Evolutionary conservation across 352 stramenopile species (phyloP).

Genomic region (Pythium folliculosum): DNA sequence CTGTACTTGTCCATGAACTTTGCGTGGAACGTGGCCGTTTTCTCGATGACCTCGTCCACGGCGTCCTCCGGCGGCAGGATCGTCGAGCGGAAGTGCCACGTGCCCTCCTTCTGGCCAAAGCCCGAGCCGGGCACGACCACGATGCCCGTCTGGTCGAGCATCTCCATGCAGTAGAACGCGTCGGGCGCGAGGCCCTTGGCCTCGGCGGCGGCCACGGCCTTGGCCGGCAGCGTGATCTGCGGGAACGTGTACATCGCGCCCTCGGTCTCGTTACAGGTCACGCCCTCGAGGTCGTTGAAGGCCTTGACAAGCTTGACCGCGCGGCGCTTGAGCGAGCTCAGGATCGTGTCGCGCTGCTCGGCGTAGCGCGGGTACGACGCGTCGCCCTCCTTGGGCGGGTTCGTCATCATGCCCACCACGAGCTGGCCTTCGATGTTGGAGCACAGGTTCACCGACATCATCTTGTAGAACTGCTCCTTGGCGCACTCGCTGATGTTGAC

Average conservation of each 20-base stretch:
- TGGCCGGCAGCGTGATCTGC: conserved; percentile 88
- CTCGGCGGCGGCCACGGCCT: conserved; percentile 84
- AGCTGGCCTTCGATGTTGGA: conserved; percentile 97
- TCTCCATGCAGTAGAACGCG: conserved; percentile 96
- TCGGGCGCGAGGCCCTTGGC: conserved; percentile 87
- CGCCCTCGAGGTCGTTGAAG: conserved; percentile 95
- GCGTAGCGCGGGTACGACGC: conserved; percentile 90
- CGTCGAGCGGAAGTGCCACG: conserved; percentile 98
- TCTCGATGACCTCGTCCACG: conserved; percentile 94
- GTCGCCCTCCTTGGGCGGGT: conserved; percentile 90
- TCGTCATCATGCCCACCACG: conserved; percentile 98
- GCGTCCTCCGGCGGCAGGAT: conserved; percentile 97
- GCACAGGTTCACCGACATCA: conserved; percentile 97
- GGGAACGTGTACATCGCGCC: conserved; percentile 99
- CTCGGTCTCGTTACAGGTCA: conserved; percentile 96
- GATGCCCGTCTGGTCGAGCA: conserved; percentile 97
- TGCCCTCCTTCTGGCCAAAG: conserved; percentile 96
- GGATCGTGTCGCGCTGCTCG: conserved; percentile 91
- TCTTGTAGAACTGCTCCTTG: conserved; percentile 98
- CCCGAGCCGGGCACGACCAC: conserved; percentile 97
- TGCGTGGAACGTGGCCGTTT: conserved; percentile 94
- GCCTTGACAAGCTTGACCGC: conserved; percentile 92
- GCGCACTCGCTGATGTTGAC: conserved; percentile 92
- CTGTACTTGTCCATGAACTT: conserved; percentile 96
- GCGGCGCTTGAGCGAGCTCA: conserved; percentile 93